phyloP scores from a whole-genome alignment of 306 rosid genomes.

The Cicer chorassanicum region DNA sequence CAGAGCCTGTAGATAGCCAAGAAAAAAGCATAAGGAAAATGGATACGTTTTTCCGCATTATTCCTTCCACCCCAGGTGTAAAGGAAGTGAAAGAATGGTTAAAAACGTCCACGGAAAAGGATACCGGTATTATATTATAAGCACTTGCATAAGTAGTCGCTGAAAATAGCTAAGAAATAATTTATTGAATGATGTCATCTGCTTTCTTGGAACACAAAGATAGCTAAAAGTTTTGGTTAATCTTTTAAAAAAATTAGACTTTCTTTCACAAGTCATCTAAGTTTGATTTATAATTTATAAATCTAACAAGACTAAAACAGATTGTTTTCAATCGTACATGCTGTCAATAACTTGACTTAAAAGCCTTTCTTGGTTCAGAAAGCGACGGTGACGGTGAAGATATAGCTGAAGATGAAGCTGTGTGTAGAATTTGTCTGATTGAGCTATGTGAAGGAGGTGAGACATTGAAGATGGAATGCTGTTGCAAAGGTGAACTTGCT shows the following conservation, averaged over 20 bases:
- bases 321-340: conserved; percentile 20
- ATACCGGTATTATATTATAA: conserved; percentile 60
- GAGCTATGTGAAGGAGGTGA: conserved; percentile 99
- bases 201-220: conserved; percentile 20
- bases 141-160: not conserved
- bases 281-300: not conserved
- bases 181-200: conserved; percentile 8
- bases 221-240: not conserved
- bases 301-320: not conserved
- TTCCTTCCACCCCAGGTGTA: conserved; percentile 82
- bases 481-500: conserved; percentile 99
- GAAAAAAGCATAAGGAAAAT: conserved; percentile 63
- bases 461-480: conserved; percentile 92
- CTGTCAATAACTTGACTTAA: conserved; percentile 35
- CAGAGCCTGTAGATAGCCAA: conserved; percentile 72
- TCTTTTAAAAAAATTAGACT: not conserved
- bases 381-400: conserved; percentile 77
- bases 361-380: conserved; percentile 56
- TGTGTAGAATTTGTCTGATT: conserved; percentile 89
- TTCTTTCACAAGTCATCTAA: conserved; percentile 10
- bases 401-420: conserved; percentile 91
- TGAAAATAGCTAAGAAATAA: not conserved
- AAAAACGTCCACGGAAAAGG: conserved; percentile 52
- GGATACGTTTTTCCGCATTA: conserved; percentile 81
- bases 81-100: conserved; percentile 55